A percentile compares a stretch with the other conserved stretches of the same genome.
phyloP scores from a whole-genome alignment of 78 protist species.

The Dictyostelium brefeldianum region DNA sequence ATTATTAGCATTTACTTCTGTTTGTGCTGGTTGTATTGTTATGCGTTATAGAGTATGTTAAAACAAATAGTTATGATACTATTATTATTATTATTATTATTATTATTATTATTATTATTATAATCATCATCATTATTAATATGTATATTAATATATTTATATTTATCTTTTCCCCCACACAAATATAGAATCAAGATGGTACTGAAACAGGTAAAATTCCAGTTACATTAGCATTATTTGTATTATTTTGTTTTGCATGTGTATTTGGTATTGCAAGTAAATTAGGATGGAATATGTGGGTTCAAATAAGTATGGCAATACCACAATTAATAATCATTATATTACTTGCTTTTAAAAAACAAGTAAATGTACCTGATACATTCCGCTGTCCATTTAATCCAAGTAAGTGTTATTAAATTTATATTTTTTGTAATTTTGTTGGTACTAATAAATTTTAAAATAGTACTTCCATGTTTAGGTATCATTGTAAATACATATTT shows the following conservation, averaged over 20 bases:
- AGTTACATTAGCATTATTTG: not conserved
- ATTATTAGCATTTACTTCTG: conserved; percentile 82
- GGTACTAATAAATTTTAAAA: too few species aligned
- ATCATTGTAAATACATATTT: conserved; percentile 69
- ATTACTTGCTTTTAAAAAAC: conserved; percentile 3
- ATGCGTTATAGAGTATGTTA: conserved; percentile 14
- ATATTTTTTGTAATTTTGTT: too few species aligned
- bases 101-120: too few species aligned
- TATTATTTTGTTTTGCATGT: conserved; percentile 19
- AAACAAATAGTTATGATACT: too few species aligned
- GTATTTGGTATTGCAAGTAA: conserved; percentile 49
- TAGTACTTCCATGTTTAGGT: conserved; percentile 74
- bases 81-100: too few species aligned
- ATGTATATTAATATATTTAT: not conserved
- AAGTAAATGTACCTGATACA: not conserved
- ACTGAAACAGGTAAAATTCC: not conserved
- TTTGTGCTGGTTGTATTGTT: conserved; percentile 81
- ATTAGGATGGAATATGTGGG: not conserved
- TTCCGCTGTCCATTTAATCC: conserved; percentile 3
- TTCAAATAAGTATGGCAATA: not conserved
- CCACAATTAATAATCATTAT: not conserved
- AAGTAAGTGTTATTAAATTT: too few species aligned
- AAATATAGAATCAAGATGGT: conserved; percentile 18
- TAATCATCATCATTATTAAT: too few species aligned
- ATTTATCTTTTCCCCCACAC: too few species aligned